Conservation (phyloP, 768 basidiomycete species). For the Ramaria sp. region DNA sequence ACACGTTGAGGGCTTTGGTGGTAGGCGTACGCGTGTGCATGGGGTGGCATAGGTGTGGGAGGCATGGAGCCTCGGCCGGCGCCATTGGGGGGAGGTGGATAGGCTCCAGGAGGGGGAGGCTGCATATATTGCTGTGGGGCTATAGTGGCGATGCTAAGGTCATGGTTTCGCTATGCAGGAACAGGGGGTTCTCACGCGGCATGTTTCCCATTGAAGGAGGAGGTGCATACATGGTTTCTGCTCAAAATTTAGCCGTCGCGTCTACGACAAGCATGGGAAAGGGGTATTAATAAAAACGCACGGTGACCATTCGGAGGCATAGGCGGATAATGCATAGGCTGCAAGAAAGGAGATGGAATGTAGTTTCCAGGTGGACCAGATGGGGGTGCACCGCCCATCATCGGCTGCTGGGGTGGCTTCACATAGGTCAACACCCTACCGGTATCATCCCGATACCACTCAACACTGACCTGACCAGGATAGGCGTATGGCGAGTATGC, state of each 20-base stretch:
- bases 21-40: conserved; percentile 73
- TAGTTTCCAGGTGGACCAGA: conserved; percentile 69
- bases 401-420: conserved; percentile 37
- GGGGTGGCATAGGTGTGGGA: conserved; percentile 80
- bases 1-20: conserved; percentile 83
- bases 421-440: conserved; percentile 3
- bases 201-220: conserved; percentile 72
- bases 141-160: conserved; percentile 17
- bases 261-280: conserved; percentile 5
- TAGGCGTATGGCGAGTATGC: conserved; percentile 68
- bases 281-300: conserved; percentile 13
- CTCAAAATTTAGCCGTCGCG: neutral
- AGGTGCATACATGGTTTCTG: conserved; percentile 66
- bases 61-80: conserved; percentile 81
- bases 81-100: conserved; percentile 70
- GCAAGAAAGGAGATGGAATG: conserved; percentile 76
- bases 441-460: conserved; percentile 2
- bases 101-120: conserved; percentile 62
- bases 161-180: neutral
- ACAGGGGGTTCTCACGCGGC: conserved; percentile 51
- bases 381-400: conserved; percentile 80
- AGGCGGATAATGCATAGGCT: conserved; percentile 75
- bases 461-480: conserved; percentile 53
- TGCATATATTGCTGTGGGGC: conserved; percentile 74
- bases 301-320: conserved; percentile 70